These are phyloP conservation scores for Alternaria gansuensis DNA, from an alignment of 2,329 filamentous ascomycete species.

Conservation along the genomic window DNA sequence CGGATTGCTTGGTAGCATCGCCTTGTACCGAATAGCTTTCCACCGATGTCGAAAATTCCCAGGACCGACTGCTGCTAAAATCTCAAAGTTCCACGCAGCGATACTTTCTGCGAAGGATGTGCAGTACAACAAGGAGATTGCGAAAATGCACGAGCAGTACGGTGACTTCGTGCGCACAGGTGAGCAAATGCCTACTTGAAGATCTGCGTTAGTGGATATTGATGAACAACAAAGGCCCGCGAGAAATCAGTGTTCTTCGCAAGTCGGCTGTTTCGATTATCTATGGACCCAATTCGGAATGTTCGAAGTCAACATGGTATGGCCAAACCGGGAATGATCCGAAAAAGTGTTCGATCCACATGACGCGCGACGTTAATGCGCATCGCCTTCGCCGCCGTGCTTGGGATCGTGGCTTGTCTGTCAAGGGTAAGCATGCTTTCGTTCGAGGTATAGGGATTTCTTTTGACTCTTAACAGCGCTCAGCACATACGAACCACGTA, in stretches of 20 bases:
- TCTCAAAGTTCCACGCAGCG: constrained; percentile 43
- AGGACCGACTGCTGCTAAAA: constrained; percentile 34
- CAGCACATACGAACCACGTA: constrained; percentile 35
- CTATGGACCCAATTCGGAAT: constrained; percentile 37
- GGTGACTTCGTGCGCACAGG: constrained; percentile 50
- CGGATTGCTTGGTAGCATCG: constrained; percentile 33
- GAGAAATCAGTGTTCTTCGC: constrained; percentile 36
- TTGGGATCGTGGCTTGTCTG: constrained; percentile 42
- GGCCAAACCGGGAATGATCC: constrained; percentile 33
- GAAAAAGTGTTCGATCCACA: constrained; percentile 33
- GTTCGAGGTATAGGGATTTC: not conserved
- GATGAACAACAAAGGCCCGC: constrained; percentile 26
- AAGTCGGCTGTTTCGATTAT: constrained; percentile 33
- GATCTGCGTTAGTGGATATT: not conserved
- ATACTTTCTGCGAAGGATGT: constrained; percentile 37
- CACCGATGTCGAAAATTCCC: constrained; percentile 39
- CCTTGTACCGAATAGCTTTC: constrained; percentile 36
- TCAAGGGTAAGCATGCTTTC: constrained; percentile 30
- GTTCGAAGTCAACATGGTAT: constrained; percentile 42
- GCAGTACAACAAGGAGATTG: constrained; percentile 43
- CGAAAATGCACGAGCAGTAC: constrained; percentile 42
- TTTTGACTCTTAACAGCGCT: constrained; percentile 28
- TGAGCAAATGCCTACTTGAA: constrained; percentile 14
- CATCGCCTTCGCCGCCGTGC: constrained; percentile 36
- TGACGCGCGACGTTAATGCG: constrained; percentile 34